Conservation (phyloP, 2,329 filamentous ascomycete genomes). For the Hymenoscyphus fraxineus region DNA sequence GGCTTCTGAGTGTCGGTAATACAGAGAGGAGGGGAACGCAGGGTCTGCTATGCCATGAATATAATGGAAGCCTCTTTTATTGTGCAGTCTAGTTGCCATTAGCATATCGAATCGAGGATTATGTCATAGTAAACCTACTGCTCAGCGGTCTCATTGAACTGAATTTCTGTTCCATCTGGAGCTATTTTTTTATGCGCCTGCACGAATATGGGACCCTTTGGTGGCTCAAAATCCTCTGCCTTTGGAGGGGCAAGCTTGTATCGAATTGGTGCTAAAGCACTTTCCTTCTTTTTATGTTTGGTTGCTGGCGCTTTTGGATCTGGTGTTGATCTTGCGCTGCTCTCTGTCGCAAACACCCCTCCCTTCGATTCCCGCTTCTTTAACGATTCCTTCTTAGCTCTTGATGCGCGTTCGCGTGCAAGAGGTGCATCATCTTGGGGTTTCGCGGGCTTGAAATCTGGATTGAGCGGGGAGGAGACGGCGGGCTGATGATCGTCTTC, state of each 20-base stretch:
- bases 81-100: constrained; percentile 47
- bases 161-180: constrained; percentile 48
- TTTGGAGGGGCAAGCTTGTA: constrained; percentile 65
- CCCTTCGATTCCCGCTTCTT: constrained; percentile 65
- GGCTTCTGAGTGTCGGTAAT: constrained; percentile 84
- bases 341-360: constrained; percentile 39
- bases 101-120: constrained; percentile 1
- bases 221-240: constrained; percentile 56
- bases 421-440: constrained; percentile 28
- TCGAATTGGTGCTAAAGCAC: constrained; percentile 48
- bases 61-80: constrained; percentile 78
- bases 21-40: constrained; percentile 77
- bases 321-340: constrained; percentile 53
- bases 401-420: constrained; percentile 36
- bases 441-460: constrained; percentile 51
- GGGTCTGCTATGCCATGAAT: constrained; percentile 88
- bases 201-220: constrained; percentile 55
- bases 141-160: constrained; percentile 61
- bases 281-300: constrained; percentile 37
- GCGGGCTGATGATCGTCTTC: constrained; percentile 69
- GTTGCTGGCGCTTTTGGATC: constrained; percentile 45
- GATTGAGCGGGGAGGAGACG: constrained; percentile 72
- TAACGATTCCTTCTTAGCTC: constrained; percentile 61
- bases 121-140: constrained; percentile 46
- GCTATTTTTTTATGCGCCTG: constrained; percentile 50